phyloP scores from a whole-genome alignment of 2,329 filamentous ascomycete species.

The Dothistroma pini region DNA sequence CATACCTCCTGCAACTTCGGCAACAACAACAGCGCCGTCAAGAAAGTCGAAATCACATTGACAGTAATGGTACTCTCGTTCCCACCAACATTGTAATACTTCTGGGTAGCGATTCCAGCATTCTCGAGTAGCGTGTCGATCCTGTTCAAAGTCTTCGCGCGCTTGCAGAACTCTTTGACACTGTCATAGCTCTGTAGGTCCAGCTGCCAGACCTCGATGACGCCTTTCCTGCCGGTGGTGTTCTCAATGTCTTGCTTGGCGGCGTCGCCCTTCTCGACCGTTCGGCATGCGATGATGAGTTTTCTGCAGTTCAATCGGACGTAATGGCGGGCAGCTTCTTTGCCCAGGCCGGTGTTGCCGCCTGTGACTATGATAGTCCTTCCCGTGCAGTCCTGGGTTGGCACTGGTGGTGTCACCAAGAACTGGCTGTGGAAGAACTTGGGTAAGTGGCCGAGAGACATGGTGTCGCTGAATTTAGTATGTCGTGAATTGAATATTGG shows the following conservation, averaged over 20 bases:
- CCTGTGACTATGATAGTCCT: constrained; percentile 48
- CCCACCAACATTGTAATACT: constrained; percentile 39
- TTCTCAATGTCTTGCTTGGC: constrained; percentile 42
- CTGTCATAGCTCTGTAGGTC: constrained; percentile 42
- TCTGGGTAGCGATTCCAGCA: constrained; percentile 39
- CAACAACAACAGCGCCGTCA: constrained; percentile 49
- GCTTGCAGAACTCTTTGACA: constrained; percentile 37
- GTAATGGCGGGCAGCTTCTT: constrained; percentile 45
- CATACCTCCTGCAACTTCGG: constrained; percentile 46
- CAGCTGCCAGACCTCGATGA: constrained; percentile 46
- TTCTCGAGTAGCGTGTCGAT: constrained; percentile 41
- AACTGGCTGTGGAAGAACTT: constrained; percentile 42
- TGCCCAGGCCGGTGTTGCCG: constrained; percentile 47
- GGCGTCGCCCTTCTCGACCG: constrained; percentile 42
- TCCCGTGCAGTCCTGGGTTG: constrained; percentile 21
- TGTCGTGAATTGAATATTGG: neutral
- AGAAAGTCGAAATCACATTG: constrained; percentile 53
- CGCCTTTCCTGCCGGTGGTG: constrained; percentile 30
- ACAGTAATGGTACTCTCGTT: constrained; percentile 50
- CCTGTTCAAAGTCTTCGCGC: constrained; percentile 31
- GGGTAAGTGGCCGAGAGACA: constrained; percentile 16
- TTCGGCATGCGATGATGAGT: constrained; percentile 47
- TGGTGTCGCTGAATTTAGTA: neutral
- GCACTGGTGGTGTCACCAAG: constrained; percentile 38
- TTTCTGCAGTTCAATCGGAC: constrained; percentile 39